These are phyloP conservation scores for Westerdykella ornata DNA, from an alignment of 2,329 filamentous ascomycete genomes.

Conservation along the genomic window DNA sequence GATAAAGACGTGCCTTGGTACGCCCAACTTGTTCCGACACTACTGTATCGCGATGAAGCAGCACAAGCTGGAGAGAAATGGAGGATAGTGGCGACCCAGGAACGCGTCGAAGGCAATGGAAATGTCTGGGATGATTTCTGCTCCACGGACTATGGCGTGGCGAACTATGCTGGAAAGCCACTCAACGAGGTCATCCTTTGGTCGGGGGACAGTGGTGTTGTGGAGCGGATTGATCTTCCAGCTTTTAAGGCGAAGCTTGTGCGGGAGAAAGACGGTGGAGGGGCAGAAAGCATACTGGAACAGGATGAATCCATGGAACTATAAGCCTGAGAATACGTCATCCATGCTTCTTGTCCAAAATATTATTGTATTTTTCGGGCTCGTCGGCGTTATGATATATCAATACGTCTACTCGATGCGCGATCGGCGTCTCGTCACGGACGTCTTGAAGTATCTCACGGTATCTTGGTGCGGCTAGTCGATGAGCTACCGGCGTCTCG, in stretches of 20 bases:
- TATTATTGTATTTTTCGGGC: too few relatives aligned
- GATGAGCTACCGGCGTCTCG: not conserved
- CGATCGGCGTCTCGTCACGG: too few relatives aligned
- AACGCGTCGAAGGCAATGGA: conserved; percentile 8
- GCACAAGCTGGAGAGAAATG: conserved; percentile 31
- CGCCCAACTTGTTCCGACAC: conserved; percentile 23
- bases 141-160: conserved; percentile 24
- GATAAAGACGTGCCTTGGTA: conserved; percentile 8
- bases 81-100: conserved; percentile 19
- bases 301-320: too few relatives aligned
- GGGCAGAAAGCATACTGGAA: not conserved
- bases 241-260: conserved; percentile 29
- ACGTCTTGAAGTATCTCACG: too few relatives aligned
- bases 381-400: too few relatives aligned
- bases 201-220: conserved; percentile 13
- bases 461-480: too few relatives aligned
- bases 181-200: conserved; percentile 36
- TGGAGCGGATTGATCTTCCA: conserved; percentile 26
- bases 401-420: too few relatives aligned
- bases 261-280: conserved; percentile 1
- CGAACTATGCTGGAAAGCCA: conserved; percentile 28
- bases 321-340: too few relatives aligned
- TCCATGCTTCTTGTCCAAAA: too few relatives aligned
- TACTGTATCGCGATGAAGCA: conserved; percentile 22
- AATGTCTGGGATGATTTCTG: conserved; percentile 36